Evolutionary conservation across 352 stramenopile genomes (phyloP), one percentile per base, ranked within the genome.

Genomic region (Pythium chondricola): DNA sequence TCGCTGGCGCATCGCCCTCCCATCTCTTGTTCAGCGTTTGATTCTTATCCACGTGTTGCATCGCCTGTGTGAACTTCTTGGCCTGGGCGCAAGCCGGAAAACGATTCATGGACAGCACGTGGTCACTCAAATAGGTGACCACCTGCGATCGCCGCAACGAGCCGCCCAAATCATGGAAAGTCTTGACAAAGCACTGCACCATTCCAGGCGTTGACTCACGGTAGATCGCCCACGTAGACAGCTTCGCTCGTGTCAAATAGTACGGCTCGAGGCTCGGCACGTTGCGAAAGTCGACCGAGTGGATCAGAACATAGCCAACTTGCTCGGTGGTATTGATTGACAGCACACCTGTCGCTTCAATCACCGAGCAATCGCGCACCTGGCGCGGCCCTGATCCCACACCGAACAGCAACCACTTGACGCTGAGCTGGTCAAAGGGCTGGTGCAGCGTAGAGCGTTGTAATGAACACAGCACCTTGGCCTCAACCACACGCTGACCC

Each of bases 401-500:
- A 18, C 43, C 52, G 43, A 59, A 59, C 10, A 37, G 48, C 20
- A 66, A 55, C 69, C 69, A 81, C 52, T 74, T 81, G 17, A 71
- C 36, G 17, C 52, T 65, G 14, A 77, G 52, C 27, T 67, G 68
- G 37, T 60, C 62, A 49, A 74, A 79, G n/a, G 71, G 71, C 8
- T 82, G 54, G 2, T 70, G 46, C 0, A 33, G 22, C n/a, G 63
- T 69, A 0, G 71, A 68, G 0, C 58, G 42, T 18, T 65, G 47
- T 9, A 83, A 29, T 24, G 70, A 63, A 33, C 49, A 58, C 44
- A 83, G 45, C 1, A 67, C 62, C 17, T 74, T 60, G 32, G 63
- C 65, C 25, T 79, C 71, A 8, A 67, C 58, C 8, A 74, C 48
- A 5, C 65, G 46, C 37, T 74, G 63, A 14, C 46, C 48, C 21